Conservation (phyloP, 768 basidiomycete genomes). For the Tulasnella sp. region DNA sequence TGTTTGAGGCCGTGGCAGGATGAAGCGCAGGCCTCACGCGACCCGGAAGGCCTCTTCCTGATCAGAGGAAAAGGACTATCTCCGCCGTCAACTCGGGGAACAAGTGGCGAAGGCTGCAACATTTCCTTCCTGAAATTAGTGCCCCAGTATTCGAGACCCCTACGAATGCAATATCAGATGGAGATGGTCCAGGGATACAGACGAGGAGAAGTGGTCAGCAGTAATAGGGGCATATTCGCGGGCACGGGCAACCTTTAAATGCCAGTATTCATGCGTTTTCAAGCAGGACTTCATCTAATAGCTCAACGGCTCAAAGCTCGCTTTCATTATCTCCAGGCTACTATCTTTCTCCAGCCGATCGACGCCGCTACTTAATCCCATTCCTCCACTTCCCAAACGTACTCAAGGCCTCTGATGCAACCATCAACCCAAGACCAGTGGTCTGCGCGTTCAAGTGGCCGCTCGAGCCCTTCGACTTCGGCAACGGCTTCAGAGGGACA, state of each 20-base stretch:
- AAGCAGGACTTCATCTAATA: background rate
- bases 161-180: background rate
- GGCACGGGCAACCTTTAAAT: background rate
- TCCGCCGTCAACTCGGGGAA: background rate
- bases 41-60: background rate
- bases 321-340: background rate
- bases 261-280: background rate
- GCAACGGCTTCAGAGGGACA: background rate
- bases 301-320: background rate
- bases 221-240: background rate
- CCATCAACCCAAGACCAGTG: background rate
- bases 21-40: background rate
- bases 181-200: background rate
- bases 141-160: background rate
- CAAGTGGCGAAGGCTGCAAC: background rate
- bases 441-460: background rate
- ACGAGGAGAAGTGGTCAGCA: background rate
- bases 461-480: background rate
- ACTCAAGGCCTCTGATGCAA: background rate
- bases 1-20: background rate
- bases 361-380: background rate
- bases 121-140: background rate
- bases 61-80: background rate
- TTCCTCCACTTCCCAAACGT: background rate
- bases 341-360: background rate